Conservation (phyloP, 169 alveolate species). For the Plasmodium blacklocki region DNA sequence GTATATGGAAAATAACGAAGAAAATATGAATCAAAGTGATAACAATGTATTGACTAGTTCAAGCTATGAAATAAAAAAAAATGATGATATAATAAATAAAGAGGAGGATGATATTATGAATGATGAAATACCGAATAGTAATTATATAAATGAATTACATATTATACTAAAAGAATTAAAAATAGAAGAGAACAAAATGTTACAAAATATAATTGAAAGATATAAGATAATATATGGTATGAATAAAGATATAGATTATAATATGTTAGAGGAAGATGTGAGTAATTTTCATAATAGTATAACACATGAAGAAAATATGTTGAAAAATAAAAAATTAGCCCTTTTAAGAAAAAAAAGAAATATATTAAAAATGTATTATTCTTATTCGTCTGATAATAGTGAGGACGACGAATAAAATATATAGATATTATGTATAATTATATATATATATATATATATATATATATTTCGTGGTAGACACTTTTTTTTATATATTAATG, state of each 20-base stretch:
- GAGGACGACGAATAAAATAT: constrained; percentile 49
- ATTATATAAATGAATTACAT: neutral
- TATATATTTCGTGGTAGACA: neutral
- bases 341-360: constrained; percentile 34
- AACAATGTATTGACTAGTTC: neutral
- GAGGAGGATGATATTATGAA: constrained; percentile 8
- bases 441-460: neutral
- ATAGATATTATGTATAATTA: neutral
- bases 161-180: constrained; percentile 21
- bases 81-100: neutral
- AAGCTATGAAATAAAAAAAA: neutral
- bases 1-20: neutral
- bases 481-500: neutral
- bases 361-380: constrained; percentile 30
- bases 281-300: neutral
- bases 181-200: constrained; percentile 11
- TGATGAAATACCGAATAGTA: neutral
- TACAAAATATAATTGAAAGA: constrained; percentile 27
- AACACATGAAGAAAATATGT: constrained; percentile 20
- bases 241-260: constrained; percentile 41
- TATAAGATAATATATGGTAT: constrained; percentile 14
- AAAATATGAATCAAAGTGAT: neutral
- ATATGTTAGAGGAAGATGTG: constrained; percentile 28
- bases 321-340: constrained; percentile 32
- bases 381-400: constrained; percentile 46